A percentile compares a stretch with the other conserved stretches of the same genome.
Evolutionary conservation across 1,284 basidiomycete species (phyloP).

Genomic region (Abortiporus biennis): DNA sequence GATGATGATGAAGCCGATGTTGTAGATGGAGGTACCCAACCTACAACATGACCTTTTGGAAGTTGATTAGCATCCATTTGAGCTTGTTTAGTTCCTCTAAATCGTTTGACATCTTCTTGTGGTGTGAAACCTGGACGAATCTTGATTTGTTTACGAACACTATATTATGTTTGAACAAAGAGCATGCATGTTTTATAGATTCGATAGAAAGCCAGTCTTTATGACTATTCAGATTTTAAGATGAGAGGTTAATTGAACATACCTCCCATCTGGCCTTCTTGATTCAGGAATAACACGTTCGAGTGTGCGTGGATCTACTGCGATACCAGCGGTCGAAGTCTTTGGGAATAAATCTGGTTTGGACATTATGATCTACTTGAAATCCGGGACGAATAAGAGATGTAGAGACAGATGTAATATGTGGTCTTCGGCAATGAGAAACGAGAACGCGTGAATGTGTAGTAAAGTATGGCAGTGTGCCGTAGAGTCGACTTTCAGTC

Average conservation of each 20-base stretch:
- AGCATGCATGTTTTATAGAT: too few species aligned
- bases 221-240: neutral
- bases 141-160: slow-evolving; percentile 84
- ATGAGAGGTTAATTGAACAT: slow-evolving; percentile 30
- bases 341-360: slow-evolving; percentile 69
- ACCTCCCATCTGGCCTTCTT: slow-evolving; percentile 83
- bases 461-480: too few species aligned
- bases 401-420: too few species aligned
- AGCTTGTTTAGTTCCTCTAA: slow-evolving; percentile 70
- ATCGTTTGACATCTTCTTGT: slow-evolving; percentile 86
- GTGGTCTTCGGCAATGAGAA: too few species aligned
- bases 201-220: neutral
- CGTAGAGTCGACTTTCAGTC: too few species aligned
- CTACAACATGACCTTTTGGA: slow-evolving; percentile 73
- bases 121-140: slow-evolving; percentile 93
- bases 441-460: too few species aligned
- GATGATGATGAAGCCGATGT: slow-evolving; percentile 13
- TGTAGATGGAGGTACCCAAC: slow-evolving; percentile 62
- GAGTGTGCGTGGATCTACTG: slow-evolving; percentile 76
- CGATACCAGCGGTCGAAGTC: slow-evolving; percentile 73
- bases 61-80: slow-evolving; percentile 58
- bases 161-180: slow-evolving; percentile 25
- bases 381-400: too few species aligned
- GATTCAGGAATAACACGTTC: slow-evolving; percentile 88
- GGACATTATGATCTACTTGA: slow-evolving; percentile 50